Evolutionary conservation across 2,329 filamentous ascomycete species (phyloP).

Genomic region (Penicillium hesseltinei): DNA sequence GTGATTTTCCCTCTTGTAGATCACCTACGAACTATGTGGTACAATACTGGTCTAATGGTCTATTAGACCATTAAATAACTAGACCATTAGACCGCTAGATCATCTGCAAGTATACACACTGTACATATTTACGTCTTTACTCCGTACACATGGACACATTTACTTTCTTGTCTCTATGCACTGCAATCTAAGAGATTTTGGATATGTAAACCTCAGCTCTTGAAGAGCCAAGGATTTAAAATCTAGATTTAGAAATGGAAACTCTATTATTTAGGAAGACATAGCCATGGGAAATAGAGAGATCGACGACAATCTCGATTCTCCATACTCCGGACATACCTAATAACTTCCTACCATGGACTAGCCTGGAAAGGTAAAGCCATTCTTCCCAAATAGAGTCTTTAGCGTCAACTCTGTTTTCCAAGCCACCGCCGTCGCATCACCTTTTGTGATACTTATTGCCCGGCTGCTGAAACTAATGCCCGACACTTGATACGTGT

Average conservation of each 20-base stretch:
- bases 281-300: neutral
- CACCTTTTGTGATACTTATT: neutral
- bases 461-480: neutral
- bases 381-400: slow-evolving; percentile 14
- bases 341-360: neutral
- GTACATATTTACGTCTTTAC: neutral
- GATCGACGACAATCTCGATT: neutral
- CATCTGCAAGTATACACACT: neutral
- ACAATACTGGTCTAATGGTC: neutral
- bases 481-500: neutral
- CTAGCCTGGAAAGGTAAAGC: neutral
- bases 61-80: neutral
- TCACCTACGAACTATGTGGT: neutral
- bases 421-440: slow-evolving; percentile 7
- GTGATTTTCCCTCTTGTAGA: neutral
- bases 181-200: neutral
- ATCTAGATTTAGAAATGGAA: neutral
- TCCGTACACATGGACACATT: neutral
- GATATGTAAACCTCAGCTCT: neutral
- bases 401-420: slow-evolving; percentile 22
- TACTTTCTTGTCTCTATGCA: neutral
- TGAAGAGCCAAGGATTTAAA: neutral
- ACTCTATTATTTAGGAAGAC: neutral
- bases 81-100: neutral
- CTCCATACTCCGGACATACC: neutral